phyloP scores from a whole-genome alignment of 169 alveolate genomes.

The Babesia caballi region DNA sequence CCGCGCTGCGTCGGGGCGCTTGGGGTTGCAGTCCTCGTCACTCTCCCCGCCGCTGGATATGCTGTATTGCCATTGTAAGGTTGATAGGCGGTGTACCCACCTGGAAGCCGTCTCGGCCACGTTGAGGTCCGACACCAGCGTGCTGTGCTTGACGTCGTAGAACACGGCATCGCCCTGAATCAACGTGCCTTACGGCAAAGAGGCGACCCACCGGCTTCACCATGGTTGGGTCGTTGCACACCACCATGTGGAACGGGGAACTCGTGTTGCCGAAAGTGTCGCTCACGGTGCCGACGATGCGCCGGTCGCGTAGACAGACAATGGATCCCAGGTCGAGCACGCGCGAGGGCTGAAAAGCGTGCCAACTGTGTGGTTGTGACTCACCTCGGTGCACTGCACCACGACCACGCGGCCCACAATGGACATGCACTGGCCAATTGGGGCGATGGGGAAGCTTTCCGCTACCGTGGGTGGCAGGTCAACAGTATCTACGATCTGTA shows the following conservation, averaged over 20 bases:
- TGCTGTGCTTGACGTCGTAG: conserved; percentile 65
- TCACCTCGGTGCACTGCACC: conserved; percentile 39
- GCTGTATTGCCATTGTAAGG: neutral
- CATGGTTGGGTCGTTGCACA: conserved; percentile 18
- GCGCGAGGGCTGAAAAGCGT: neutral
- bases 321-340: conserved; percentile 66
- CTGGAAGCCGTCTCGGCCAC: conserved; percentile 25
- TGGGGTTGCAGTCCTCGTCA: conserved; percentile 25
- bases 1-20: neutral
- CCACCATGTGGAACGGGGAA: conserved; percentile 58
- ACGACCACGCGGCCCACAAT: conserved; percentile 43
- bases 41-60: conserved; percentile 30
- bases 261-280: conserved; percentile 61
- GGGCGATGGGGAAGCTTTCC: conserved; percentile 37
- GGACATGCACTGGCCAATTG: conserved; percentile 43
- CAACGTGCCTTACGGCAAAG: neutral
- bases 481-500: conserved; percentile 58
- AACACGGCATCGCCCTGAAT: conserved; percentile 39
- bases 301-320: conserved; percentile 49
- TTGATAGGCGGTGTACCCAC: conserved; percentile 1
- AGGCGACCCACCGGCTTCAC: conserved; percentile 10
- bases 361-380: neutral
- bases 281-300: conserved; percentile 63
- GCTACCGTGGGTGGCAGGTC: conserved; percentile 53
- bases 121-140: conserved; percentile 42